Evolutionary conservation across 257 asterid genomes (phyloP).

Genomic region (Primulina tabacum): DNA sequence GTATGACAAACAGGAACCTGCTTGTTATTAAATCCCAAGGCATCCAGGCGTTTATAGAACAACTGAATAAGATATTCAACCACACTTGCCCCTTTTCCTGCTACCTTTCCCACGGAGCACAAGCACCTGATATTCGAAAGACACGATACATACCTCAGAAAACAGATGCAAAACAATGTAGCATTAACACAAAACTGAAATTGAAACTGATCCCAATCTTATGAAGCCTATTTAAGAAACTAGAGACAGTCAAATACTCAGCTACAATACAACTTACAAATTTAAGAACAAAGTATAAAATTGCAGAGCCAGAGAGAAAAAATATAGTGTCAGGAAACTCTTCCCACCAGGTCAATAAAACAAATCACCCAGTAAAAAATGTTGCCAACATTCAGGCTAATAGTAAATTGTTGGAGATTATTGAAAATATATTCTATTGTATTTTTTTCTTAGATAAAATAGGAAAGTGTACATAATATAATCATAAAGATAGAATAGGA

Average conservation of each 20-base stretch:
- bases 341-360: conserved; percentile 12
- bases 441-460: too few species aligned
- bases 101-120: conserved; percentile 81
- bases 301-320: background rate
- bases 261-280: background rate
- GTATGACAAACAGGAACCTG: conserved; percentile 55
- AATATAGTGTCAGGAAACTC: background rate
- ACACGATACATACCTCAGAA: conserved; percentile 17
- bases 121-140: conserved; percentile 72
- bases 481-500: too few species aligned
- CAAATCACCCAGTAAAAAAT: background rate
- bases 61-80: conserved; percentile 80
- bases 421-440: too few species aligned
- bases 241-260: background rate
- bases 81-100: conserved; percentile 75
- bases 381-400: background rate
- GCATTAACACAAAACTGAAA: conserved; percentile 16
- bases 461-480: too few species aligned
- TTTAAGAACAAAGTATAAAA: background rate
- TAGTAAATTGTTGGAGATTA: background rate
- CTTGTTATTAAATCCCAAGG: conserved; percentile 72
- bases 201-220: background rate
- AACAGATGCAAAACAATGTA: conserved; percentile 11
- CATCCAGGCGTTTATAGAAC: conserved; percentile 75
- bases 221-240: conserved; percentile 7